Conservation (phyloP, 208 protist genomes). For the Acanthamoeba royreba region DNA sequence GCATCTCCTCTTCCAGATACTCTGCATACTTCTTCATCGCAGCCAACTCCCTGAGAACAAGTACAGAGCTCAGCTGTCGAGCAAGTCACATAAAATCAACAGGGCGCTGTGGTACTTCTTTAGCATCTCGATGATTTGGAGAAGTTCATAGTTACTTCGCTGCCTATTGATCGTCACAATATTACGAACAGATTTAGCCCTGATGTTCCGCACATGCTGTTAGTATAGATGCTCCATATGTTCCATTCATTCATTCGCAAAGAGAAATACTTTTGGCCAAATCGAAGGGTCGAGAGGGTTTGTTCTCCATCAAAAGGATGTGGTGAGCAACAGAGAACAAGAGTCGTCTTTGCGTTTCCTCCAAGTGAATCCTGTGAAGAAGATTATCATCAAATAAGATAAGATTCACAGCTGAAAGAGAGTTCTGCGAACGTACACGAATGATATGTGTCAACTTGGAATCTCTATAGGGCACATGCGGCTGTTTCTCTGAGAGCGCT, state of each 20-base stretch:
- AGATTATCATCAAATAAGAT: neutral
- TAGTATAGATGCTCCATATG: neutral
- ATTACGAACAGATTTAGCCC: neutral
- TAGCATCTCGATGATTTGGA: slow-evolving; percentile 7
- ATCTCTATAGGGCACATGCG: slow-evolving; percentile 49
- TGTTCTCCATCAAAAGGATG: neutral
- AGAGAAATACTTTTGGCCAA: neutral
- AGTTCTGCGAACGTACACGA: neutral
- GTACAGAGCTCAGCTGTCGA: neutral
- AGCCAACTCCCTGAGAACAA: neutral
- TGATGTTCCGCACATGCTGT: neutral
- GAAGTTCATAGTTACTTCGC: neutral
- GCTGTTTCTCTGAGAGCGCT: neutral
- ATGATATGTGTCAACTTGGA: slow-evolving; percentile 55
- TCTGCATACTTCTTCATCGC: slow-evolving; percentile 14
- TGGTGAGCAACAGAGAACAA: slow-evolving; percentile 5
- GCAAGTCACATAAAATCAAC: neutral
- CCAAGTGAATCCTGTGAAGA: slow-evolving; percentile 32
- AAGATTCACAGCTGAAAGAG: neutral
- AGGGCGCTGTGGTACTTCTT: neutral
- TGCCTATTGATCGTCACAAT: neutral
- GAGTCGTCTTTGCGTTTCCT: slow-evolving; percentile 34
- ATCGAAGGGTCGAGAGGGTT: slow-evolving; percentile 52
- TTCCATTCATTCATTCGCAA: neutral
- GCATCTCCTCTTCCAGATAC: neutral